Evolutionary conservation across 2,329 filamentous ascomycete genomes (phyloP).

Genomic region (Onygenales sp.): DNA sequence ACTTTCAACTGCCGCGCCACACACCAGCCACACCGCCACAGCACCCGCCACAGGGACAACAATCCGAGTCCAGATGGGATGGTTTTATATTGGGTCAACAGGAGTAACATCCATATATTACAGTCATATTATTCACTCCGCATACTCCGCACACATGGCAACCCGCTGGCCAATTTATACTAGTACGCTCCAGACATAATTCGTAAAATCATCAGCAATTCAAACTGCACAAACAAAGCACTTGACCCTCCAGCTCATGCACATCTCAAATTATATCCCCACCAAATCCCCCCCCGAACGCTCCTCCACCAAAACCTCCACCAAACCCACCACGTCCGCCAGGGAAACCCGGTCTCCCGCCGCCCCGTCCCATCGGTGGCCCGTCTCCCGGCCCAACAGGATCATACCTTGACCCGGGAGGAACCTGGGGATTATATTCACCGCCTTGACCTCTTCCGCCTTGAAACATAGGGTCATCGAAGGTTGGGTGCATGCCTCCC

Average conservation of each 20-base stretch:
- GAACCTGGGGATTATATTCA: slow-evolving; percentile 60
- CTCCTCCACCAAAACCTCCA: slow-evolving; percentile 48
- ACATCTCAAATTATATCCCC: slow-evolving; percentile 31
- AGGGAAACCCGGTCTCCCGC: slow-evolving; percentile 35
- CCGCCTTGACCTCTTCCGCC: slow-evolving; percentile 42
- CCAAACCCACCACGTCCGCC: slow-evolving; percentile 34
- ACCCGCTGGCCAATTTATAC: background rate
- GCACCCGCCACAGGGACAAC: too few relatives aligned
- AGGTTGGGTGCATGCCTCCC: slow-evolving; percentile 91
- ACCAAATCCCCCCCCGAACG: slow-evolving; percentile 33
- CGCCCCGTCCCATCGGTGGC: slow-evolving; percentile 38
- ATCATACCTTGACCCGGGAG: slow-evolving; percentile 87
- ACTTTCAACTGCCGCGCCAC: background rate
- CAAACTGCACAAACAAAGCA: background rate
- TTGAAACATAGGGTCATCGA: slow-evolving; percentile 79
- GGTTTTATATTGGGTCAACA: too few relatives aligned
- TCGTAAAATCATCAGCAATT: background rate
- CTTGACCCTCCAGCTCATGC: background rate
- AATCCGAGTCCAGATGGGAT: too few relatives aligned
- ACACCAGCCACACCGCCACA: background rate
- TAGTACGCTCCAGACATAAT: background rate
- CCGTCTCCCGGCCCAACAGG: slow-evolving; percentile 64
- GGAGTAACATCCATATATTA: background rate
- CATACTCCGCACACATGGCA: background rate
- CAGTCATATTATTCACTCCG: background rate